Conservation (phyloP, 805 yeast genomes). For the Metschnikowia koreensis region DNA sequence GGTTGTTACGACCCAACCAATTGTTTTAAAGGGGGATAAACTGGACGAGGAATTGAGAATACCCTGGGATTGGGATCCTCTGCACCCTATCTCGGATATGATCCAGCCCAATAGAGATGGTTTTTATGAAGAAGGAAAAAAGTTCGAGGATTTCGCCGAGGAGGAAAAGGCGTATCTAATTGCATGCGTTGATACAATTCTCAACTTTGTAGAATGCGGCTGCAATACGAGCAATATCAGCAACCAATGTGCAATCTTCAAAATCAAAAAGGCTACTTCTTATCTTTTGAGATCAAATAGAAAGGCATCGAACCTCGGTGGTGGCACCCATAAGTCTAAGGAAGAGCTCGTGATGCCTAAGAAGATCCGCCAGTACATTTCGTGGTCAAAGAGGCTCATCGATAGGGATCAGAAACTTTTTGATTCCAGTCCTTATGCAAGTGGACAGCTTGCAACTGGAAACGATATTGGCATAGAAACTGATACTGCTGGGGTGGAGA, state of each 20-base stretch:
- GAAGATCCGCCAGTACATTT: conserved; percentile 28
- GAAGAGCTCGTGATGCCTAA: conserved; percentile 38
- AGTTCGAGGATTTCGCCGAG: conserved; percentile 55
- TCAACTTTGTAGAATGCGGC: conserved; percentile 64
- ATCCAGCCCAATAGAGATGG: conserved; percentile 27
- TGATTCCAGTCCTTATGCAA: conserved; percentile 4
- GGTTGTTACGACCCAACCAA: conserved; percentile 53
- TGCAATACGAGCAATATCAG: conserved; percentile 42
- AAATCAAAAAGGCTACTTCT: conserved; percentile 61
- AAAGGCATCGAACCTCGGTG: conserved; percentile 43
- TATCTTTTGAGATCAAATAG: conserved; percentile 59
- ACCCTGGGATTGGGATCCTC: conserved; percentile 85
- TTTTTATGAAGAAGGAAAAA: conserved; percentile 27
- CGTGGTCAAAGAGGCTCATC: conserved; percentile 37
- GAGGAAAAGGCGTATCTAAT: conserved; percentile 55
- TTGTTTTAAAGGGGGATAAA: conserved; percentile 32
- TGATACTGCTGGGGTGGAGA: neutral
- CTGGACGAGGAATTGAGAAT: conserved; percentile 64
- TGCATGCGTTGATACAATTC: conserved; percentile 59
- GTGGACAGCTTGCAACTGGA: neutral
- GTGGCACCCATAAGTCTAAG: conserved; percentile 35
- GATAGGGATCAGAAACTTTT: conserved; percentile 26
- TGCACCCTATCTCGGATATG: conserved; percentile 69
- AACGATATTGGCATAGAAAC: neutral
- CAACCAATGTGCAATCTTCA: conserved; percentile 54